Evolutionary conservation across 2,329 filamentous ascomycete species (phyloP), one percentile per base, ranked within the genome.

Genomic region (Colletotrichum sp.): DNA sequence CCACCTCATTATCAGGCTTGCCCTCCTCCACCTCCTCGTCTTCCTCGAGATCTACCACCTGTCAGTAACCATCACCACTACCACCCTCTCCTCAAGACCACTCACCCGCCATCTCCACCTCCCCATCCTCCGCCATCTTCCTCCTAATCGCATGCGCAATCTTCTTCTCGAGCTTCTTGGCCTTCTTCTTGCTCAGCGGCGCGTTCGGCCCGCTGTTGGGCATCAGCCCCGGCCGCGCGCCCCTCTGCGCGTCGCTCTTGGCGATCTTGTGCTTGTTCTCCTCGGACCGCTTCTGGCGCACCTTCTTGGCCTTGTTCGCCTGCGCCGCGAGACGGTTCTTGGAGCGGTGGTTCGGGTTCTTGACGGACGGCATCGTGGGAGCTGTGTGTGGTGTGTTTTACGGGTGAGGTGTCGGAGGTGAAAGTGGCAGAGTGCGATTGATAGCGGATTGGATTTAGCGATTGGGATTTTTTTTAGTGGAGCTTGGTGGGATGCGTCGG

Each of bases 281-380:
- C 69, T 84, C 83, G 49, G 83, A 83, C 70, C 82, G 81, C 84
- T 89, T 87, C 80, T 86, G 86, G 75, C 83, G 82, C 64, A 83
- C 80, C 78, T 89, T 89, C 69, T 85, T 86, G 55, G 84, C 83
- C 78, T 84, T 88, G 69, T 88, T 85, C 24, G 86, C 85, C 76
- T 86, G 85, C 44, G 88, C 88, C 21, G 85, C 85, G 52, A 89
- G 83, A 16, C 89, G 88, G 86, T 90, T 91, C 80, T 88, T 88
- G 69, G 89, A 91, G 12, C 87, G 86, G 63, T 85, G 86, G 87
- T 92, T 92, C 80, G 90, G 90, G 84, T 91, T 92, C 78, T 89
- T 89, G 79, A 90, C 87, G 64, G 90, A 91, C 18, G 88, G 87
- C 89, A 91, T 91, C 24, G 71, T 82, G 77, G 71, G 5, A 9